Percentiles rank a stretch among this genome's conserved stretches.
These are phyloP conservation scores for Cymbidium sinense DNA, from an alignment of 106 monocot genomes.

Conservation along the genomic window DNA sequence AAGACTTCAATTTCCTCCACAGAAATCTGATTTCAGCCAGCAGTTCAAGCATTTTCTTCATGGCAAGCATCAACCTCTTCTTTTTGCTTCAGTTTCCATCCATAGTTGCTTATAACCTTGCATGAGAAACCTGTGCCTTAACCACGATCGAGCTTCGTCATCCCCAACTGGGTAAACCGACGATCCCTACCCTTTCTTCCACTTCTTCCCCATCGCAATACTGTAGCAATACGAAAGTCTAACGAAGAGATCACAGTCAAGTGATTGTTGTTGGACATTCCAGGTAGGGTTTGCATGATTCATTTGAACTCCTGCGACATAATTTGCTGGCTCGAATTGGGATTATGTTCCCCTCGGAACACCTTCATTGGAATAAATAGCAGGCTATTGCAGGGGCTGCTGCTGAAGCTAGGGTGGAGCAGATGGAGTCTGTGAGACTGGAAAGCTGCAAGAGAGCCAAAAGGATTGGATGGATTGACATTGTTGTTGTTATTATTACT, in stretches of 20 bases:
- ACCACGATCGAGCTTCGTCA: neutral
- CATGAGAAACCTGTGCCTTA: neutral
- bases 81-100: neutral
- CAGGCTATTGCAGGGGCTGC: slow-evolving; percentile 19
- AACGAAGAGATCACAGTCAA: slow-evolving; percentile 49
- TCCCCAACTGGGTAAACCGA: neutral
- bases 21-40: no score
- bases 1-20: no score
- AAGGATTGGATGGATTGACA: slow-evolving; percentile 19
- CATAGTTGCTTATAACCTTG: neutral
- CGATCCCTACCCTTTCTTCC: neutral
- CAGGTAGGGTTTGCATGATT: slow-evolving; percentile 30
- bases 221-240: neutral
- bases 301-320: slow-evolving; percentile 28
- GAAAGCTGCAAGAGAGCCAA: slow-evolving; percentile 19
- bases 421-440: slow-evolving; percentile 26
- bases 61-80: no score
- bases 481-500: slow-evolving; percentile 24
- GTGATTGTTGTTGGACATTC: slow-evolving; percentile 54
- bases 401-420: slow-evolving; percentile 24
- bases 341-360: slow-evolving; percentile 9
- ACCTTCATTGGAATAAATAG: slow-evolving; percentile 44
- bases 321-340: slow-evolving; percentile 19
- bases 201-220: neutral
- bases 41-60: no score